A percentile compares a stretch with the other conserved stretches of the same genome.
phyloP scores from a whole-genome alignment of 108 stramenopile species.

The Nitzschia putrida region DNA sequence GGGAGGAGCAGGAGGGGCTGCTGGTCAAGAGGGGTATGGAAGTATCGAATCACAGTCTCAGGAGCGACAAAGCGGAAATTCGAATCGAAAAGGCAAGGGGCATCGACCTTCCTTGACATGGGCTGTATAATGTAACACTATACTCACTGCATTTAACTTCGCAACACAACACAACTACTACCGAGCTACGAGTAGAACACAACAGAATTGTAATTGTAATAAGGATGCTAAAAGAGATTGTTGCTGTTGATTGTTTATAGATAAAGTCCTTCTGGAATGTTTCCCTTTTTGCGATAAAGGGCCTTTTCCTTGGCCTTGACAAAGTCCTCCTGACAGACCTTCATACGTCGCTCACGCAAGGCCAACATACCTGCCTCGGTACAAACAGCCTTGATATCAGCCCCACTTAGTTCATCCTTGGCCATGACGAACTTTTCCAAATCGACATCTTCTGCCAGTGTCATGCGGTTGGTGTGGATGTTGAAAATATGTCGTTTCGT shows the following conservation, averaged over 20 bases:
- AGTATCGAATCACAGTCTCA: not conserved
- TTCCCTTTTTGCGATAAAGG: slow-evolving; percentile 97
- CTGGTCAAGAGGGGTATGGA: not conserved
- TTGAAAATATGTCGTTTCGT: slow-evolving; percentile 98
- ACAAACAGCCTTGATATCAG: slow-evolving; percentile 99
- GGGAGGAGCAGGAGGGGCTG: no score
- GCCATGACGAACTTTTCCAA: slow-evolving; percentile 97
- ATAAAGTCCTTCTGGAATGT: slow-evolving; percentile 92
- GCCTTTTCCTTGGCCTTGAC: slow-evolving; percentile 99
- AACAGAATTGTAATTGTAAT: not conserved
- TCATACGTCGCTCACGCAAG: slow-evolving; percentile 98
- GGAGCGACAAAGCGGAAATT: not conserved
- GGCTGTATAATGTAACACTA: not conserved
- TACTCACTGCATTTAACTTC: no score
- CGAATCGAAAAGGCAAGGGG: not conserved
- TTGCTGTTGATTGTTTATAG: slow-evolving; percentile 18
- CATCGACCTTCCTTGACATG: not conserved
- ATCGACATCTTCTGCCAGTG: slow-evolving; percentile 96
- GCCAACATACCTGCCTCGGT: slow-evolving; percentile 99
- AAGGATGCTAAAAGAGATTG: no score
- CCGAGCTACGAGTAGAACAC: not conserved
- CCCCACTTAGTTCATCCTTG: slow-evolving; percentile 98
- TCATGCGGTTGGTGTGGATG: slow-evolving; percentile 95
- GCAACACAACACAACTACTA: no score
- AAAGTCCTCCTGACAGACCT: slow-evolving; percentile 96